phyloP scores from a whole-genome alignment of 2,329 filamentous ascomycete genomes.

The Fusarium floridanum region DNA sequence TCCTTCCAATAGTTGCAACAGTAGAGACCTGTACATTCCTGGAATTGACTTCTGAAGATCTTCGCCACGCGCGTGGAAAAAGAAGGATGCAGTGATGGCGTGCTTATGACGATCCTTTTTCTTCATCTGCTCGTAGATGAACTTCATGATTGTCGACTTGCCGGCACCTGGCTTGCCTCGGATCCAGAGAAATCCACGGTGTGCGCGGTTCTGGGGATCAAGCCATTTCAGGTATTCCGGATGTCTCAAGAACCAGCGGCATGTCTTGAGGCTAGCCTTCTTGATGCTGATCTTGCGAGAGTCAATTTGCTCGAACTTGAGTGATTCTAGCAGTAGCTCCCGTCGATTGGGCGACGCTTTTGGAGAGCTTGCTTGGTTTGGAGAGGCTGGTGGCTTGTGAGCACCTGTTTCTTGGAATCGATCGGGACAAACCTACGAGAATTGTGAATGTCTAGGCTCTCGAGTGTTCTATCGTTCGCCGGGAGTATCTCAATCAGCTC shows the following conservation, averaged over 20 bases:
- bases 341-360: neutral
- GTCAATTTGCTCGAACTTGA: slow-evolving; percentile 56
- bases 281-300: slow-evolving; percentile 53
- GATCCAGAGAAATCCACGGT: slow-evolving; percentile 60
- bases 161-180: slow-evolving; percentile 60
- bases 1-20: slow-evolving; percentile 59
- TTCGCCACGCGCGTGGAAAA: slow-evolving; percentile 63
- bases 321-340: slow-evolving; percentile 42
- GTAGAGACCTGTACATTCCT: slow-evolving; percentile 65
- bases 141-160: slow-evolving; percentile 64
- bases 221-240: slow-evolving; percentile 22
- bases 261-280: slow-evolving; percentile 48
- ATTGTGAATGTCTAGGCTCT: too few relatives aligned
- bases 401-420: neutral
- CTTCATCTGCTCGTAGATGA: slow-evolving; percentile 38
- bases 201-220: neutral
- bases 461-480: too few relatives aligned
- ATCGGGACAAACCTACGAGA: neutral
- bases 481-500: slow-evolving; percentile 10
- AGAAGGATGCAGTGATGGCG: slow-evolving; percentile 57
- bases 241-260: slow-evolving; percentile 27
- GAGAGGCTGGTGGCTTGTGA: neutral
- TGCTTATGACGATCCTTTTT: rapidly evolving
- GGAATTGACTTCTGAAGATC: slow-evolving; percentile 58
- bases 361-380: too few relatives aligned